phyloP scores from a whole-genome alignment of 345 rosid species.

The Corchorus olitorius region DNA sequence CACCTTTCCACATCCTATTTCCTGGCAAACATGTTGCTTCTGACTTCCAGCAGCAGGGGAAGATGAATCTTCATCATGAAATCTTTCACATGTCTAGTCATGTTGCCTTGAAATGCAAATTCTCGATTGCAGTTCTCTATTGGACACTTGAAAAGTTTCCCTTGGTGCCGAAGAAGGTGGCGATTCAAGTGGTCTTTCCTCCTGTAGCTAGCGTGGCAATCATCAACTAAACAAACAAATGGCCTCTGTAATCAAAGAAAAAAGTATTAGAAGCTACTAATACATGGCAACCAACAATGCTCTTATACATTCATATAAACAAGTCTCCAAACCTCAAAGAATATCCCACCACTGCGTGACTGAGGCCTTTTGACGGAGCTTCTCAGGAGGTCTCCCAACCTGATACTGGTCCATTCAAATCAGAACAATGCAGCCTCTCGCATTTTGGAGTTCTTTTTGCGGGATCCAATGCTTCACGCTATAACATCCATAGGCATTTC shows the following conservation, averaged over 20 bases:
- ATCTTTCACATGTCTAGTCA: conserved; percentile 61
- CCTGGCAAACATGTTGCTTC: conserved; percentile 58
- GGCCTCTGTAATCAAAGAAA: conserved; percentile 56
- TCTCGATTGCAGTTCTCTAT: conserved; percentile 52
- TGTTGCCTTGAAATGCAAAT: conserved; percentile 54
- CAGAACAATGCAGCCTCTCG: conserved; percentile 58
- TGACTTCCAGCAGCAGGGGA: conserved; percentile 18
- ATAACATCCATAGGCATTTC: conserved; percentile 20
- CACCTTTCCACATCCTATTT: conserved; percentile 78
- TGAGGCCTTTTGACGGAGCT: conserved; percentile 95
- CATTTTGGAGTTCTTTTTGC: conserved; percentile 95
- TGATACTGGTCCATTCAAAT: conserved; percentile 94
- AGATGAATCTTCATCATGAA: conserved; percentile 40
- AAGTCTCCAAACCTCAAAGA: conserved; percentile 46
- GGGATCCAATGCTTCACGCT: conserved; percentile 99
- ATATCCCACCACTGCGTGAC: conserved; percentile 54
- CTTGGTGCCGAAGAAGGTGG: conserved; percentile 68
- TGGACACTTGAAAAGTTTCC: conserved; percentile 68
- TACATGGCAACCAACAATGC: not conserved
- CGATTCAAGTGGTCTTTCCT: conserved; percentile 90
- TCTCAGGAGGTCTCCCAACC: conserved; percentile 99
- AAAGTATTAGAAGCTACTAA: not conserved
- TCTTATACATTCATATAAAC: not conserved
- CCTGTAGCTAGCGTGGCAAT: conserved; percentile 70
- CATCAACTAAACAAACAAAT: conserved; percentile 62